phyloP scores from a whole-genome alignment of 306 rosid species.

The peach (Prunus persica) region DNA sequence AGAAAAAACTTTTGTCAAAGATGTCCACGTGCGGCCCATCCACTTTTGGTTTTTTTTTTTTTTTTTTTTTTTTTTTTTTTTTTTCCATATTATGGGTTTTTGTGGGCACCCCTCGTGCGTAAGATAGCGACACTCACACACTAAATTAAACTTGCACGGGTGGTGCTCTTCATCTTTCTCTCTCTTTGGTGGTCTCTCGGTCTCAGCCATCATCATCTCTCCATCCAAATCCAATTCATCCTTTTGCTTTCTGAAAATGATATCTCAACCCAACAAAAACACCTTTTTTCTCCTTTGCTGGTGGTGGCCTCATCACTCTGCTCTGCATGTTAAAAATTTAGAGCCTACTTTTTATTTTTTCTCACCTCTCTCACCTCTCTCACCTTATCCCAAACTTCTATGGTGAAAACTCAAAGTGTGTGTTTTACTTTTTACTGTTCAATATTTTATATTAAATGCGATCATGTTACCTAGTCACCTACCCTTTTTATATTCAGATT shows the following conservation, averaged over 20 bases:
- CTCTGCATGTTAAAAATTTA: not conserved
- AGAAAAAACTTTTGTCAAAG: constrained; percentile 26
- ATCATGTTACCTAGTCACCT: not conserved
- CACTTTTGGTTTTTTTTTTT: constrained; percentile 25
- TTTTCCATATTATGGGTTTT: constrained; percentile 33
- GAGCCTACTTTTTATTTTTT: not conserved
- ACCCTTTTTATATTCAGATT: not conserved
- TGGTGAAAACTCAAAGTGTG: not conserved
- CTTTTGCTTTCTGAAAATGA: constrained; percentile 36
- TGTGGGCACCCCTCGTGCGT: constrained; percentile 53
- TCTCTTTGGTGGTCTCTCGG: not conserved
- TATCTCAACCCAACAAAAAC: constrained; percentile 23
- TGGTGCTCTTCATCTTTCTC: constrained; percentile 33
- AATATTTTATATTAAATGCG: not conserved
- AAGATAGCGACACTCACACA: constrained; percentile 45
- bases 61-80: not conserved
- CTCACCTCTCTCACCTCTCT: not conserved
- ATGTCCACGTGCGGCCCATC: constrained; percentile 60
- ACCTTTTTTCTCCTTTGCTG: not conserved
- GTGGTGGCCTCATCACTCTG: not conserved
- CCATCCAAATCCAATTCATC: constrained; percentile 12
- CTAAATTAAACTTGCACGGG: constrained; percentile 57
- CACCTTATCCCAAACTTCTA: not conserved
- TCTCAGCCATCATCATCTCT: not conserved
- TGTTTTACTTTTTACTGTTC: too few species aligned